Percentiles rank a stretch among this genome's conserved stretches.
Evolutionary conservation across 768 basidiomycete species (phyloP).

Genomic region (Mycena latifolia): DNA sequence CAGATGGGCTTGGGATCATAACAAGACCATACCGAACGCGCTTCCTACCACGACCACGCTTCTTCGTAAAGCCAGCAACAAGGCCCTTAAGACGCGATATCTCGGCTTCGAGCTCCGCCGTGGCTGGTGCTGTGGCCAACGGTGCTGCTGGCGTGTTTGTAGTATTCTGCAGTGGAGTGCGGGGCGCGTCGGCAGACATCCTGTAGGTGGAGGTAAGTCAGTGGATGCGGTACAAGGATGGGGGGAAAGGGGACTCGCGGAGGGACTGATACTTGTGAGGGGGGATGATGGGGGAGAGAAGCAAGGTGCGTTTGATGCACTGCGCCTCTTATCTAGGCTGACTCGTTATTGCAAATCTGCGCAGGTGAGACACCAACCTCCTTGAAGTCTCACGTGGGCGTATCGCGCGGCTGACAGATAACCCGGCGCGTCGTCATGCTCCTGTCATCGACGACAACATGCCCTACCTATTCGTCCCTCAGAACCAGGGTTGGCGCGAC

Average conservation of each 20-base stretch:
- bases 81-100: not conserved
- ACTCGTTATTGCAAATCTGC: not conserved
- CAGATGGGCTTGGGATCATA: not conserved
- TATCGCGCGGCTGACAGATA: not conserved
- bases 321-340: conserved; percentile 4
- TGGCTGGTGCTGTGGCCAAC: not conserved
- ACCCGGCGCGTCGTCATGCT: not conserved
- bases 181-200: not conserved
- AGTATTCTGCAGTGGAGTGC: not conserved
- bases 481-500: too few species aligned
- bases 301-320: conserved; percentile 1
- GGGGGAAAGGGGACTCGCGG: not conserved
- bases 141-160: not conserved
- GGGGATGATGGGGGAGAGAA: not conserved
- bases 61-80: not conserved
- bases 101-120: not conserved
- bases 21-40: conserved; percentile 7
- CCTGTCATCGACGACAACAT: not conserved
- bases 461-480: not conserved
- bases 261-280: not conserved
- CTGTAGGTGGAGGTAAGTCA: not conserved
- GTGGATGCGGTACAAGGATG: not conserved
- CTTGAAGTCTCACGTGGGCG: conserved; percentile 14
- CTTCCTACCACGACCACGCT: not conserved
- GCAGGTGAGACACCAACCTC: not conserved